phyloP scores from a whole-genome alignment of 768 basidiomycete species.

The Tulasnella sp. region DNA sequence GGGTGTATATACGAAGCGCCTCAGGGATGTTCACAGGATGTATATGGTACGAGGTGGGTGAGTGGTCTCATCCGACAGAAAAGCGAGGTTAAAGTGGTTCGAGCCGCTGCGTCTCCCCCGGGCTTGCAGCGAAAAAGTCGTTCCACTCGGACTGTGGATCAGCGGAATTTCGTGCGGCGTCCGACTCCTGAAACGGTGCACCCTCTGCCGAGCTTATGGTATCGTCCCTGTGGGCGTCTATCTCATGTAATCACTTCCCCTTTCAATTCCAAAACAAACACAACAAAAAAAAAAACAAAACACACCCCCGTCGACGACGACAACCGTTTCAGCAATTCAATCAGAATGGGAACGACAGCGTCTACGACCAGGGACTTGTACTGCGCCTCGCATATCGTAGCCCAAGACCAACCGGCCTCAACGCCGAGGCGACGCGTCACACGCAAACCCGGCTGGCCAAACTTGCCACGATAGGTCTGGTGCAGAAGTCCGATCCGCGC shows the following conservation, averaged over 20 bases:
- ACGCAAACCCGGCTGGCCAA: background rate
- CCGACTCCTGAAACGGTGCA: background rate
- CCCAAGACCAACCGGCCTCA: background rate
- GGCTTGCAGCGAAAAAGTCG: background rate
- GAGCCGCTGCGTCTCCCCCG: background rate
- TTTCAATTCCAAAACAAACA: slow-evolving; percentile 11
- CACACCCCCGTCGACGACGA: too few species aligned
- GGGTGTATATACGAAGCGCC: background rate
- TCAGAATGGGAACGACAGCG: background rate
- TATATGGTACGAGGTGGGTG: background rate
- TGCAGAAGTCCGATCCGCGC: background rate
- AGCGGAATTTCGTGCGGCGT: background rate
- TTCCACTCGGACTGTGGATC: background rate
- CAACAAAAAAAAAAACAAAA: too few species aligned
- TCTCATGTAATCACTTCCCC: slow-evolving; percentile 19
- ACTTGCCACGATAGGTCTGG: background rate
- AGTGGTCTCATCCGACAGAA: background rate
- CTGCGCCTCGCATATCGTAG: background rate
- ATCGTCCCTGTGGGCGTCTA: background rate
- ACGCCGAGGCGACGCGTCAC: slow-evolving; percentile 9
- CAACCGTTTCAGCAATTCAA: background rate
- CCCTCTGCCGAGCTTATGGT: too few species aligned
- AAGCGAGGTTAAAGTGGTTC: slow-evolving; percentile 1
- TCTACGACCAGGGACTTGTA: background rate
- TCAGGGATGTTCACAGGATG: slow-evolving; percentile 2